These are phyloP conservation scores for Phytophthora boehmeriae DNA, from an alignment of 352 stramenopile species.

Conservation along the genomic window DNA sequence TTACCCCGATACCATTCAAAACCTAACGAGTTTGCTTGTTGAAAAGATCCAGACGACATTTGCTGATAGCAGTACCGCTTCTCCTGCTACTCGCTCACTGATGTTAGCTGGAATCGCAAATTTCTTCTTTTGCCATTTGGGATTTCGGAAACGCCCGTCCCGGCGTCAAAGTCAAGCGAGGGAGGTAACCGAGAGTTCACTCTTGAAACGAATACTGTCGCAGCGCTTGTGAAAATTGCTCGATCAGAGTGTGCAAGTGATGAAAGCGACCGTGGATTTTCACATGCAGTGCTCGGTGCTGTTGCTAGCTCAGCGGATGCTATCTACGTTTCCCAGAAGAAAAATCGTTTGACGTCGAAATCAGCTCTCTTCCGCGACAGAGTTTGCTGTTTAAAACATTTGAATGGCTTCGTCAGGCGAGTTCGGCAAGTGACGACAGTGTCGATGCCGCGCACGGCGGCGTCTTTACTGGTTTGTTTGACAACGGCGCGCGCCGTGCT, in stretches of 20 bases:
- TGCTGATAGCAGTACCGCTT: conserved; percentile 4
- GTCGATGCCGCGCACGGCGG: conserved; percentile 1
- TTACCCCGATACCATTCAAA: conserved; percentile 16
- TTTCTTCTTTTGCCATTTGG: conserved; percentile 35
- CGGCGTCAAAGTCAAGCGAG: background rate
- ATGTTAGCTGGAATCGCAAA: conserved; percentile 29
- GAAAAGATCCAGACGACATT: conserved; percentile 20
- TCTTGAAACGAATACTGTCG: conserved; percentile 28
- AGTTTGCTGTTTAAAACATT: conserved; percentile 39
- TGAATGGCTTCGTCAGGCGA: conserved; percentile 34
- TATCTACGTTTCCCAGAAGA: conserved; percentile 54
- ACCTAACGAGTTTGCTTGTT: conserved; percentile 26
- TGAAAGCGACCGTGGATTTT: conserved; percentile 1
- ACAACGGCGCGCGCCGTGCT: conserved; percentile 25
- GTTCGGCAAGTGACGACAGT: conserved; percentile 11
- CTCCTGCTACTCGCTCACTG: conserved; percentile 9
- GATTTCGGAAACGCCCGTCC: conserved; percentile 15
- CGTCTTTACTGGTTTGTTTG: conserved; percentile 36
- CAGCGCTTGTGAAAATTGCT: conserved; percentile 22
- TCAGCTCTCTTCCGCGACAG: conserved; percentile 36
- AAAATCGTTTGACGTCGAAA: conserved; percentile 55
- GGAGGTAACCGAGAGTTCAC: conserved; percentile 20
- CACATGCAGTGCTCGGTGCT: conserved; percentile 29
- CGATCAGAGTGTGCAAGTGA: conserved; percentile 16
- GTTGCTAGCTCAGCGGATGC: conserved; percentile 34